These are phyloP conservation scores for Alternaria metachromatica DNA, from an alignment of 2,329 filamentous ascomycete species.

Conservation along the genomic window DNA sequence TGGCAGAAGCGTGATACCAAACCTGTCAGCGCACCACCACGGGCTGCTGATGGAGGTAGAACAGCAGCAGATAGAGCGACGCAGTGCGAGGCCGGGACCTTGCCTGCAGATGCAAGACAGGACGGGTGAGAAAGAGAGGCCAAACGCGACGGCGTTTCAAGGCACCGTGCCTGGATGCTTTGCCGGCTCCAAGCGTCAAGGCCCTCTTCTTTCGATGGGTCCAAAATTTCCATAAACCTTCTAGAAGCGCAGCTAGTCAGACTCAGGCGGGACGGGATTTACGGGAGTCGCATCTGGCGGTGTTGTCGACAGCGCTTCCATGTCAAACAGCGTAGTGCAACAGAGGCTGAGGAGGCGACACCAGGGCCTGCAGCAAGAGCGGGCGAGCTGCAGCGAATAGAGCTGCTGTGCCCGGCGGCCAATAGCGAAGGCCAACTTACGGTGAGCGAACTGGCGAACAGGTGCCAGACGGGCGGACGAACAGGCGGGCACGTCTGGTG, in stretches of 20 bases:
- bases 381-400: slow-evolving; percentile 11
- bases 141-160: slow-evolving; percentile 36
- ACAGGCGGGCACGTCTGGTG: slow-evolving; percentile 9
- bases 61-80: slow-evolving; percentile 16
- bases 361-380: slow-evolving; percentile 4
- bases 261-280: slow-evolving; percentile 30
- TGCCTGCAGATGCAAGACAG: slow-evolving; percentile 19
- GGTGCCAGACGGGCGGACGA: slow-evolving; percentile 14
- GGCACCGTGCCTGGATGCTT: slow-evolving; percentile 14
- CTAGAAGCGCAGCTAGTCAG: slow-evolving; percentile 47
- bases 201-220: slow-evolving; percentile 26
- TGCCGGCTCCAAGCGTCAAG: slow-evolving; percentile 24
- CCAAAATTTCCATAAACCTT: slow-evolving; percentile 45
- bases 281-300: slow-evolving; percentile 32
- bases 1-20: slow-evolving; percentile 19
- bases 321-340: slow-evolving; percentile 33
- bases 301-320: slow-evolving; percentile 25
- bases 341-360: slow-evolving; percentile 19
- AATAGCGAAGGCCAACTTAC: slow-evolving; percentile 10
- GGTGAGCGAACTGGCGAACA: slow-evolving; percentile 9
- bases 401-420: slow-evolving; percentile 15
- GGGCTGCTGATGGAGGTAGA: slow-evolving; percentile 15
- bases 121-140: slow-evolving; percentile 13
- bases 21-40: slow-evolving; percentile 11
- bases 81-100: slow-evolving; percentile 2